Evolutionary conservation across 2,329 filamentous ascomycete genomes (phyloP).

Genomic region (Fusarium compactum): DNA sequence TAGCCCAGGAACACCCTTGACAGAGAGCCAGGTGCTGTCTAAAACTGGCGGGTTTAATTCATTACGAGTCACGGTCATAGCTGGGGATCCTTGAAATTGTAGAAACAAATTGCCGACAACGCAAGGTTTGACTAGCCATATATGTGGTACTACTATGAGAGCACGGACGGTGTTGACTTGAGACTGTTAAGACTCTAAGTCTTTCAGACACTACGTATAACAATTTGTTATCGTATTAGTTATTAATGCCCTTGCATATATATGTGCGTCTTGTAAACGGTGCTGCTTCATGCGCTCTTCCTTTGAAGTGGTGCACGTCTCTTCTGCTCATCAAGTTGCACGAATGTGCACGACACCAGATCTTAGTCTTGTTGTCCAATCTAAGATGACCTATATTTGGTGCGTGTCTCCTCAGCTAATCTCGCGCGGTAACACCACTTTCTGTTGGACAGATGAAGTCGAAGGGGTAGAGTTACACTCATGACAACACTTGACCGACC

Average conservation of each 20-base stretch:
- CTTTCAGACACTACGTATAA: neutral
- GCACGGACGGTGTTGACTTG: conserved; percentile 11
- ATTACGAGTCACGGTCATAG: conserved; percentile 3
- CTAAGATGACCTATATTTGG: conserved; percentile 30
- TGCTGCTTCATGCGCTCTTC: conserved; percentile 8
- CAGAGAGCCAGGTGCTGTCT: neutral
- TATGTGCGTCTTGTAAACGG: conserved; percentile 14
- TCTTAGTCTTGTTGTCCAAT: conserved; percentile 5
- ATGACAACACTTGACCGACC: neutral
- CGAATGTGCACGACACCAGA: conserved; percentile 4
- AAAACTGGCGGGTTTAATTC: conserved; percentile 10
- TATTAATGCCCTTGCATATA: conserved; percentile 2
- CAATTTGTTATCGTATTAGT: neutral
- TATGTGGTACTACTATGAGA: conserved; percentile 8
- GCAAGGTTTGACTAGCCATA: conserved; percentile 14
- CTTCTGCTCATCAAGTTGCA: conserved; percentile 4
- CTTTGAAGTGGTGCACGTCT: neutral
- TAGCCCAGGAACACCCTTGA: neutral
- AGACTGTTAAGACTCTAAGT: neutral
- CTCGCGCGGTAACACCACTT: conserved; percentile 15
- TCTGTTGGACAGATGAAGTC: conserved; percentile 9
- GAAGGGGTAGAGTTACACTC: conserved; percentile 1
- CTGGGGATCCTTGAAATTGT: conserved; percentile 2
- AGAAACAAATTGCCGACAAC: conserved; percentile 29
- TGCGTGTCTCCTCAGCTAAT: conserved; percentile 12